Percentiles rank a stretch among this genome's conserved stretches.
phyloP scores from a whole-genome alignment of 805 yeast genomes.

The Blastobotrys parvus region DNA sequence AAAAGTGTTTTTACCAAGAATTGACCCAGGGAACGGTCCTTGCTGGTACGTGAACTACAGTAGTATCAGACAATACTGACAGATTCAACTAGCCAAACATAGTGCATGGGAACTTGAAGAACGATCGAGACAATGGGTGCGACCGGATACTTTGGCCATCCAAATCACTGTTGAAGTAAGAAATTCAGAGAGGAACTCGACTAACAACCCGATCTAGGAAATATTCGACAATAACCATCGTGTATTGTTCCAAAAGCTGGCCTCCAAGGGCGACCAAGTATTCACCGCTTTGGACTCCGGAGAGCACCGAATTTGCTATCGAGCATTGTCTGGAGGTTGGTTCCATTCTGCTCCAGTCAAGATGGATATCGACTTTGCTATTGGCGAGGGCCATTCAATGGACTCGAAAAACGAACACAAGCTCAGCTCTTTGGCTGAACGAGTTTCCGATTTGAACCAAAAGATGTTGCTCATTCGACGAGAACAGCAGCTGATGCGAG shows the following conservation, averaged over 20 bases:
- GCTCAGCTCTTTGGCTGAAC: constrained; percentile 43
- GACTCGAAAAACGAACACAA: constrained; percentile 55
- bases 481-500: constrained; percentile 57
- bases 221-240: constrained; percentile 77
- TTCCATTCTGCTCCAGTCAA: constrained; percentile 53
- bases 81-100: constrained; percentile 34
- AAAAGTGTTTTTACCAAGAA: constrained; percentile 76
- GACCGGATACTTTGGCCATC: constrained; percentile 44
- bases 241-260: constrained; percentile 59
- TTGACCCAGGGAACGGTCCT: constrained; percentile 70
- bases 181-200: background rate
- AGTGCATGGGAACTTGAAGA: constrained; percentile 57
- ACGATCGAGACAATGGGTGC: constrained; percentile 41
- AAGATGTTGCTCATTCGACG: constrained; percentile 50
- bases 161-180: constrained; percentile 60
- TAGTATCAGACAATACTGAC: background rate
- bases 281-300: constrained; percentile 80
- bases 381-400: constrained; percentile 55
- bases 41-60: constrained; percentile 42
- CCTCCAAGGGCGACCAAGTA: constrained; percentile 58
- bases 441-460: constrained; percentile 47
- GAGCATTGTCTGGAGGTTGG: constrained; percentile 52
- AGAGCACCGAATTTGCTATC: constrained; percentile 76
- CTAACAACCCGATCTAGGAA: constrained; percentile 35
- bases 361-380: constrained; percentile 63